Conservation (phyloP, 2,329 filamentous ascomycete species). For the Penicillium sp. region DNA sequence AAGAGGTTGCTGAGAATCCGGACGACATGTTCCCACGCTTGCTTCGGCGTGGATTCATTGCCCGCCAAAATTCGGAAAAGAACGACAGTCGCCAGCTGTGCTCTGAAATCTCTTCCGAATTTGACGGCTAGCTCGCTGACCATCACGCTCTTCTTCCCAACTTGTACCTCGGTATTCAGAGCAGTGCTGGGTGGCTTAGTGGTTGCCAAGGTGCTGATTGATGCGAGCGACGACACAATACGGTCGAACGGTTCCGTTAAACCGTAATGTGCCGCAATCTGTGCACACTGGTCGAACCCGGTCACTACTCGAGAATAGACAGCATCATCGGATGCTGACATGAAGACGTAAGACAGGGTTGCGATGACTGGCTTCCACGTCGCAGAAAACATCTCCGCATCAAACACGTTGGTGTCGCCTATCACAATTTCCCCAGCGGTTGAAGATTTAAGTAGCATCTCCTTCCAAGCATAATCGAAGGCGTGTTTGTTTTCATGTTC, state of each 20-base stretch:
- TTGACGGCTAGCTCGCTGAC: constrained; percentile 96
- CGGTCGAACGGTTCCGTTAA: constrained; percentile 84
- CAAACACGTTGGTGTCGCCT: constrained; percentile 88
- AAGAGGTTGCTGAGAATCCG: constrained; percentile 94
- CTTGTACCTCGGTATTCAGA: constrained; percentile 93
- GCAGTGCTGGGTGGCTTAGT: constrained; percentile 71
- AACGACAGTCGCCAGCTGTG: constrained; percentile 90
- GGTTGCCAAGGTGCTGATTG: constrained; percentile 81
- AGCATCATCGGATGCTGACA: constrained; percentile 94
- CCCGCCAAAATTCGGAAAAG: constrained; percentile 86
- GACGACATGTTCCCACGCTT: constrained; percentile 60
- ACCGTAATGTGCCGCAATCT: constrained; percentile 79
- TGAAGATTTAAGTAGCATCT: constrained; percentile 78
- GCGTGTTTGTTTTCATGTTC: constrained; percentile 96
- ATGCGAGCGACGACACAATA: constrained; percentile 82
- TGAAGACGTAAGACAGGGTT: constrained; percentile 95
- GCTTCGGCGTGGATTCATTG: constrained; percentile 68
- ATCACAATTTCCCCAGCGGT: constrained; percentile 66
- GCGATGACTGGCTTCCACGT: constrained; percentile 95
- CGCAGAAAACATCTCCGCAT: constrained; percentile 94
- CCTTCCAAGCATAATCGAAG: constrained; percentile 97
- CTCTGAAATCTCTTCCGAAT: constrained; percentile 87
- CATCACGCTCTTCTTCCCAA: constrained; percentile 89
- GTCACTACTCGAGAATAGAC: constrained; percentile 91
- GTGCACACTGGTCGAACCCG: constrained; percentile 92